phyloP scores from a whole-genome alignment of 179 eudicot genomes.

The Corrigiola litoralis region DNA sequence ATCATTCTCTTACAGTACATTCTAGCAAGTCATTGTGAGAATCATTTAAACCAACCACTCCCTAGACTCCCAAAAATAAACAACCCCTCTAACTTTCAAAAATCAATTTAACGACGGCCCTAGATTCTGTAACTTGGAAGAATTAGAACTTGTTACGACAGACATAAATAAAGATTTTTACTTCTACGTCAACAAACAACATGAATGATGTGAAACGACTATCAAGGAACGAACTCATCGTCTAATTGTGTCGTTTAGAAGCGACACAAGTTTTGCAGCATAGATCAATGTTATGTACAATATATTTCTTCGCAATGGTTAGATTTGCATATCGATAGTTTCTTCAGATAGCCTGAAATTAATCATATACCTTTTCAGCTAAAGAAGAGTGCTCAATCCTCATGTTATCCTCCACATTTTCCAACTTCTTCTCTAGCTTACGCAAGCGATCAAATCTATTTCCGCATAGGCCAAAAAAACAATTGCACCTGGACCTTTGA shows the following conservation, averaged over 20 bases:
- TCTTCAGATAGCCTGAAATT: neutral
- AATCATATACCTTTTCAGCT: constrained; percentile 41
- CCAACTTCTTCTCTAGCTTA: constrained; percentile 64
- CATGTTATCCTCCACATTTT: constrained; percentile 50
- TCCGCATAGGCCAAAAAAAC: constrained; percentile 46
- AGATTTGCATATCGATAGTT: neutral
- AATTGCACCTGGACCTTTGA: constrained; percentile 30
- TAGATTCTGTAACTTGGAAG: no score
- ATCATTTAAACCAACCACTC: neutral
- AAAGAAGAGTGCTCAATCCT: constrained; percentile 56
- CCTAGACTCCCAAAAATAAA: neutral
- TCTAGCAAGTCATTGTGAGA: neutral
- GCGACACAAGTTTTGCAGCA: neutral
- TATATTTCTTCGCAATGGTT: neutral
- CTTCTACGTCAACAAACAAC: neutral
- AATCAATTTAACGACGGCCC: no score
- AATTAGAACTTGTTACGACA: no score
- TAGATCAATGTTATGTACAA: neutral
- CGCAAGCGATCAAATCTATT: constrained; percentile 42
- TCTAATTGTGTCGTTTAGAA: neutral
- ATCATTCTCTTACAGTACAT: neutral
- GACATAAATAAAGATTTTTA: no score
- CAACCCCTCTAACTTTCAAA: no score
- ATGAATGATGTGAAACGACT: neutral
- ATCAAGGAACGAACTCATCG: neutral